These are phyloP conservation scores for Ophioceras dolichostomum DNA, from an alignment of 2,329 filamentous ascomycete species.

Conservation along the genomic window DNA sequence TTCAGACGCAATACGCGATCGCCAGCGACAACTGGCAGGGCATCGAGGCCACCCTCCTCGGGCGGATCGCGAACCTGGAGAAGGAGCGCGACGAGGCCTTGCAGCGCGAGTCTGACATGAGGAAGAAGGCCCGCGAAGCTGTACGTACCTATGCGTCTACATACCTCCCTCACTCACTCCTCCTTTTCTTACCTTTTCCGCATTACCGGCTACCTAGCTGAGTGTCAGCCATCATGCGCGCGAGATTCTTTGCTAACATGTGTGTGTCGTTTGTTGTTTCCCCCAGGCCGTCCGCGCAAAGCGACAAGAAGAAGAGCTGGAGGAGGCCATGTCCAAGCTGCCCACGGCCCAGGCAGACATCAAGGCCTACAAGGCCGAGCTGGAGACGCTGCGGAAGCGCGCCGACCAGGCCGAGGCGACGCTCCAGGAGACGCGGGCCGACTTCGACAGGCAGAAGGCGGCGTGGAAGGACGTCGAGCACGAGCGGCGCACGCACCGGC, in stretches of 20 bases:
- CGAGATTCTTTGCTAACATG: too few relatives aligned
- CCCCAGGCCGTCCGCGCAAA: slow-evolving; percentile 49
- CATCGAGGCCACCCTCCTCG: slow-evolving; percentile 76
- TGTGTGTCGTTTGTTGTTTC: too few relatives aligned
- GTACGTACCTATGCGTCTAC: slow-evolving; percentile 33
- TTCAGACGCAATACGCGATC: slow-evolving; percentile 89
- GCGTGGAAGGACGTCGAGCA: slow-evolving; percentile 17
- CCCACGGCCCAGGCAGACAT: slow-evolving; percentile 54
- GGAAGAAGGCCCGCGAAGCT: slow-evolving; percentile 79
- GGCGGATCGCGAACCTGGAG: slow-evolving; percentile 66
- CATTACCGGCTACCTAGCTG: too few relatives aligned
- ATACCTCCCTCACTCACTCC: too few relatives aligned
- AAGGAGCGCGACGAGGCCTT: slow-evolving; percentile 82
- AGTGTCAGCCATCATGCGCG: too few relatives aligned
- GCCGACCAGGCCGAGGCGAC: slow-evolving; percentile 54
- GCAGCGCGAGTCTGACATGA: slow-evolving; percentile 72
- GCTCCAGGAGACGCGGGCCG: slow-evolving; percentile 39
- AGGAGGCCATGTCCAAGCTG: slow-evolving; percentile 53
- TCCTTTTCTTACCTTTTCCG: too few relatives aligned
- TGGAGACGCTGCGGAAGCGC: slow-evolving; percentile 51
- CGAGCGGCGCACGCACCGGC: slow-evolving; percentile 5
- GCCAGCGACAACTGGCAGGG: slow-evolving; percentile 97
- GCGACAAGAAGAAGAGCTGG: slow-evolving; percentile 70
- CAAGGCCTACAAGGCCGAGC: slow-evolving; percentile 41
- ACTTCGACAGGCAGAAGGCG: slow-evolving; percentile 36